Percentiles rank a stretch among this genome's conserved stretches.
Conservation (phyloP, 768 basidiomycete species). For the Naganishia onofrii region DNA sequence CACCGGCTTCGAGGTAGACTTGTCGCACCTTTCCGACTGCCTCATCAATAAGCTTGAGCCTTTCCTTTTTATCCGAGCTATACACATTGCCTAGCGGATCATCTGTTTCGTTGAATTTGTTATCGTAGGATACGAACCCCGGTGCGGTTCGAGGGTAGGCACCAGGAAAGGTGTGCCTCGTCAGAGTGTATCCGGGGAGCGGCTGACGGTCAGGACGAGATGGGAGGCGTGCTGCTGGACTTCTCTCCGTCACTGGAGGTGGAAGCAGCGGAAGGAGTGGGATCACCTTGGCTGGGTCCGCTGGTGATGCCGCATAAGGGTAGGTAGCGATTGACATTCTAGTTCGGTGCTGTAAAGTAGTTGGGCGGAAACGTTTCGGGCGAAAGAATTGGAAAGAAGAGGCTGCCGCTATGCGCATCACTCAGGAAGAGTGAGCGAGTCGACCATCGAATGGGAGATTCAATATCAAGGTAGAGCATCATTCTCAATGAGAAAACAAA, state of each 20-base stretch:
- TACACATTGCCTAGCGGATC: slow-evolving; percentile 15
- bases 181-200: slow-evolving; percentile 20
- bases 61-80: slow-evolving; percentile 33
- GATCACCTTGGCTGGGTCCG: slow-evolving; percentile 3
- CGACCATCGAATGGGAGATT: neutral
- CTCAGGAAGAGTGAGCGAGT: neutral
- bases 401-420: neutral
- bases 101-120: slow-evolving; percentile 11
- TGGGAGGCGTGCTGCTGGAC: neutral
- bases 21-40: neutral
- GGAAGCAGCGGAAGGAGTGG: slow-evolving; percentile 23
- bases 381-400: neutral
- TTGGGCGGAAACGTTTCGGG: neutral
- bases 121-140: neutral
- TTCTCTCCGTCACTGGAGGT: neutral
- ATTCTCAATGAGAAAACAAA: too few species aligned
- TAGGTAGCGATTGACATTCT: slow-evolving; percentile 22
- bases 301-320: slow-evolving; percentile 15
- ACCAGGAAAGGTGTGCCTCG: slow-evolving; percentile 40
- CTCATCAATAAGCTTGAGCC: slow-evolving; percentile 36
- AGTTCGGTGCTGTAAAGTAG: neutral
- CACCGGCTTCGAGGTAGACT: neutral
- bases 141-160: slow-evolving; percentile 36
- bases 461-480: too few species aligned
- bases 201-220: neutral